A percentile compares a stretch with the other conserved stretches of the same genome.
These are phyloP conservation scores for Phialemoniopsis sp. DNA, from an alignment of 2,329 filamentous ascomycete species.

Conservation along the genomic window DNA sequence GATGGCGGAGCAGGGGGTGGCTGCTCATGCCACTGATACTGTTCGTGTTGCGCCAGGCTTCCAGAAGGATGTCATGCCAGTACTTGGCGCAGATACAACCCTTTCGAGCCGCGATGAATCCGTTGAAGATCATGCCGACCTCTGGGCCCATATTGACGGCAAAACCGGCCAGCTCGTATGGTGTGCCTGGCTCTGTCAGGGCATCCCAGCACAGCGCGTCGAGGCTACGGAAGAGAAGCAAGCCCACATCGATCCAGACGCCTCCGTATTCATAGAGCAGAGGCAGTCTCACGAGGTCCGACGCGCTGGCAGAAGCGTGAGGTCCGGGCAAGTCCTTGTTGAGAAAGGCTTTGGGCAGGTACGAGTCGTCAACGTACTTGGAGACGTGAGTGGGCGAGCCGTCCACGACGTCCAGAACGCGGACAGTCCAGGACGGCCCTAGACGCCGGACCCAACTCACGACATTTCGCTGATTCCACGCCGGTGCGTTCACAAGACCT, in stretches of 20 bases:
- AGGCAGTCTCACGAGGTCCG: slow-evolving; percentile 36
- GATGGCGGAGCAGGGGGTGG: no score
- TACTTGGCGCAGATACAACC: no score
- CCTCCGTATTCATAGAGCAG: slow-evolving; percentile 26
- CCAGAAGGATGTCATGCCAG: no score
- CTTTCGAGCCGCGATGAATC: slow-evolving; percentile 34
- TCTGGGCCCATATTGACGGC: slow-evolving; percentile 13
- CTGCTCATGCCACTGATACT: no score
- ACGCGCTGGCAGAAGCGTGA: slow-evolving; percentile 29
- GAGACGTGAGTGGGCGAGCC: slow-evolving; percentile 26
- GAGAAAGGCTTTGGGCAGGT: slow-evolving; percentile 28
- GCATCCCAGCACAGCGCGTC: slow-evolving; percentile 19
- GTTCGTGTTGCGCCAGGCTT: no score
- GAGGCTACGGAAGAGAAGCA: slow-evolving; percentile 24
- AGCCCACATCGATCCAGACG: slow-evolving; percentile 32
- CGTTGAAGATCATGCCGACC: slow-evolving; percentile 31
- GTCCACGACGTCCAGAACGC: slow-evolving; percentile 28
- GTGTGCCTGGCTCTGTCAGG: slow-evolving; percentile 24
- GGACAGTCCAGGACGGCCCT: slow-evolving; percentile 33
- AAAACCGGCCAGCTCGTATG: slow-evolving; percentile 20
- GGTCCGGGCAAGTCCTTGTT: slow-evolving; percentile 30
- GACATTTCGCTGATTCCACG: slow-evolving; percentile 29
- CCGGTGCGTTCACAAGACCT: slow-evolving; percentile 28
- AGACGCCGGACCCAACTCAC: slow-evolving; percentile 35
- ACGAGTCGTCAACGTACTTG: slow-evolving; percentile 20